Evolutionary conservation across 2,329 filamentous ascomycete species (phyloP).

Genomic region (Gliomastix tumulicola): DNA sequence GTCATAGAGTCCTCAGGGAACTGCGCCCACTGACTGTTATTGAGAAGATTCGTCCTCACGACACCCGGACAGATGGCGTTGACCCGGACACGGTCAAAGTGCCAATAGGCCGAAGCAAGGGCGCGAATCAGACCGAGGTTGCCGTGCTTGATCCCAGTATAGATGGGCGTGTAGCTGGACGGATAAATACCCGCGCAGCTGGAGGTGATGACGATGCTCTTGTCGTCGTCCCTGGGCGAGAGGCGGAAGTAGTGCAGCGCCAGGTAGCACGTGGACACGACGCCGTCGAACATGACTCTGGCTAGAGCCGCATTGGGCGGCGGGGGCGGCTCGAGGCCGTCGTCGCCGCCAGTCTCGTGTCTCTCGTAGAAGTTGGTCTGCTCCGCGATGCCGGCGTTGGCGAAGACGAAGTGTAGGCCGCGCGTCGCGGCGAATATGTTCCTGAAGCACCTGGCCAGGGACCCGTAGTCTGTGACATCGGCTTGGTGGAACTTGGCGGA

Average conservation of each 20-base stretch:
- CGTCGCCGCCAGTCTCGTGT: slow-evolving; percentile 1
- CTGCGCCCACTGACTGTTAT: slow-evolving; percentile 15
- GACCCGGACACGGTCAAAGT: slow-evolving; percentile 17
- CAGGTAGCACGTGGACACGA: slow-evolving; percentile 27
- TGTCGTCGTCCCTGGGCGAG: slow-evolving; percentile 11
- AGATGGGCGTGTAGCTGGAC: slow-evolving; percentile 18
- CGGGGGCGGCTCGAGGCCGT: slow-evolving; percentile 9
- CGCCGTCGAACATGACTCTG: slow-evolving; percentile 25
- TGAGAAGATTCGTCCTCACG: slow-evolving; percentile 19
- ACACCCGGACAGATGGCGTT: slow-evolving; percentile 22
- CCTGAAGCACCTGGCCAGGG: slow-evolving; percentile 22
- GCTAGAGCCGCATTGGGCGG: slow-evolving; percentile 16
- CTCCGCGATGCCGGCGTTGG: slow-evolving; percentile 38
- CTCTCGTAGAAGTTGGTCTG: slow-evolving; percentile 25
- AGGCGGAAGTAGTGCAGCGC: slow-evolving; percentile 31
- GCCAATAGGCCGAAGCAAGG: slow-evolving; percentile 14
- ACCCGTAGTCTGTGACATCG: slow-evolving; percentile 9
- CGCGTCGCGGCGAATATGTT: slow-evolving; percentile 21
- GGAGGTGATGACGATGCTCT: slow-evolving; percentile 18
- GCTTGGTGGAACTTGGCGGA: slow-evolving; percentile 6
- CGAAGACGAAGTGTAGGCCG: slow-evolving; percentile 38
- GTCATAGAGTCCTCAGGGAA: slow-evolving; percentile 21
- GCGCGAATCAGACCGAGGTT: slow-evolving; percentile 24
- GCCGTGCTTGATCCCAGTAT: slow-evolving; percentile 22
- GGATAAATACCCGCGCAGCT: slow-evolving; percentile 20